Base-by-base conservation (phyloP, 805 yeast genomes). In the Candida silvicultrix region DNA sequence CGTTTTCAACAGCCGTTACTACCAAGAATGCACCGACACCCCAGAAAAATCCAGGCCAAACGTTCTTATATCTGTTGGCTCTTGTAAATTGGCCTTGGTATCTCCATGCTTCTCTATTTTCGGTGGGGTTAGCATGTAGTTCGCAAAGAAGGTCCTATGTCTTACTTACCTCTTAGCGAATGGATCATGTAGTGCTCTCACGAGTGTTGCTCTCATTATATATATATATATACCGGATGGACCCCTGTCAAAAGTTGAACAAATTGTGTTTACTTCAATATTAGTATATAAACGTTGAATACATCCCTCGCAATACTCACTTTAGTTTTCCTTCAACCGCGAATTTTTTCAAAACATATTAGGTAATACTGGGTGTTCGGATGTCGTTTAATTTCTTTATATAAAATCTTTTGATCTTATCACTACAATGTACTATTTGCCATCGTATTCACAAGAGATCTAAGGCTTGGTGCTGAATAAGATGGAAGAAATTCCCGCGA, bases 51-150 rank as follows among this genome's bases (percentile, higher is more conserved):
- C 96, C 96, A 4, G 96, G 96, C 60, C 88, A 78, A 15, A 86
- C 74, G 47, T 80, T 80, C 58, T 74, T 80, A 65, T 80, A 82
- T 56, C 94, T 73, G 66, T 82, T 80, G 42, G 68, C 67, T 56
- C 88, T 79, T 45, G 85, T 74, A 70, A 88, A 88, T 44, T 81
- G 86, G 49, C 94, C 95, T 59, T 80, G 83, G 67, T 81, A 84
- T 74, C 95, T 82, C 96, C 96, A 87, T 41, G 95, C 94, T 64
- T 87, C 95, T 75, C 95, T 83, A 52, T 19, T 20, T 31, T 34
- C 9, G n/a, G 15, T 20, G 20, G 11, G 42, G 35, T 20, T 39
- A 19, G 19, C 15, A 22, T n/a, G 16, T n/a, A 19, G 8, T 10
- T 31, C 21, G 39, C 6, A n/a, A 19, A 14, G 11, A 11, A 4